Percentiles rank a stretch among this genome's conserved stretches.
Conservation (phyloP, 1,284 basidiomycete genomes). For the Rhizoctonia solani region DNA sequence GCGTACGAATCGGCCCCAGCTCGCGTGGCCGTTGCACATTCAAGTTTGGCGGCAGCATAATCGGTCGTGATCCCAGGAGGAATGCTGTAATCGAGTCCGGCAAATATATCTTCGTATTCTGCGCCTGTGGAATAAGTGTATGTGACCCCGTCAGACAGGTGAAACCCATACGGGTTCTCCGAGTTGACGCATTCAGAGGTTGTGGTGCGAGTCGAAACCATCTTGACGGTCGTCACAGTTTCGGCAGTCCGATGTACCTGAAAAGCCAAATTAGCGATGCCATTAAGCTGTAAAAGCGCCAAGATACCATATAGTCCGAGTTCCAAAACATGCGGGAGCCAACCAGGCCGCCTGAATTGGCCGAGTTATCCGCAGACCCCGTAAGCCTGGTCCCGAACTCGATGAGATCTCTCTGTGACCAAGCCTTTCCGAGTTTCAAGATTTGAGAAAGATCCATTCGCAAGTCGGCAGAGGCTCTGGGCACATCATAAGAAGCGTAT, state of each 20-base stretch:
- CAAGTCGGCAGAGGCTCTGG: slow-evolving; percentile 29
- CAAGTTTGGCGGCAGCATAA: slow-evolving; percentile 57
- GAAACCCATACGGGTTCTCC: slow-evolving; percentile 68
- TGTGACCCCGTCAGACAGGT: slow-evolving; percentile 64
- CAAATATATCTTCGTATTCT: slow-evolving; percentile 70
- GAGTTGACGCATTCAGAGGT: slow-evolving; percentile 68
- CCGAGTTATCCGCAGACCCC: slow-evolving; percentile 46
- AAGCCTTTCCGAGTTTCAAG: slow-evolving; percentile 12
- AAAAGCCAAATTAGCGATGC: not conserved
- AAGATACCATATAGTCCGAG: slow-evolving; percentile 67
- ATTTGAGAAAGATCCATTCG: slow-evolving; percentile 27
- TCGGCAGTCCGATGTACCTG: slow-evolving; percentile 63
- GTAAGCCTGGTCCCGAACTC: slow-evolving; percentile 41
- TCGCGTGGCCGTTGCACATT: slow-evolving; percentile 49
- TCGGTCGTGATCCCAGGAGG: slow-evolving; percentile 70
- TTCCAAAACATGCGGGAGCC: slow-evolving; percentile 70
- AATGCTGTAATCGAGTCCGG: slow-evolving; percentile 72
- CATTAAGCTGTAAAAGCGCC: not conserved
- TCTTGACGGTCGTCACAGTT: slow-evolving; percentile 65
- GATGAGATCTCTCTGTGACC: slow-evolving; percentile 41
- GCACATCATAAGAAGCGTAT: not conserved
- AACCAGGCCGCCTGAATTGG: slow-evolving; percentile 60
- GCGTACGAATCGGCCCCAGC: slow-evolving; percentile 61
- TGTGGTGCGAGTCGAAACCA: slow-evolving; percentile 63
- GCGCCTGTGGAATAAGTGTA: slow-evolving; percentile 65